Conservation (phyloP, 2,329 filamentous ascomycete genomes). For the Xylariaceae sp. region DNA sequence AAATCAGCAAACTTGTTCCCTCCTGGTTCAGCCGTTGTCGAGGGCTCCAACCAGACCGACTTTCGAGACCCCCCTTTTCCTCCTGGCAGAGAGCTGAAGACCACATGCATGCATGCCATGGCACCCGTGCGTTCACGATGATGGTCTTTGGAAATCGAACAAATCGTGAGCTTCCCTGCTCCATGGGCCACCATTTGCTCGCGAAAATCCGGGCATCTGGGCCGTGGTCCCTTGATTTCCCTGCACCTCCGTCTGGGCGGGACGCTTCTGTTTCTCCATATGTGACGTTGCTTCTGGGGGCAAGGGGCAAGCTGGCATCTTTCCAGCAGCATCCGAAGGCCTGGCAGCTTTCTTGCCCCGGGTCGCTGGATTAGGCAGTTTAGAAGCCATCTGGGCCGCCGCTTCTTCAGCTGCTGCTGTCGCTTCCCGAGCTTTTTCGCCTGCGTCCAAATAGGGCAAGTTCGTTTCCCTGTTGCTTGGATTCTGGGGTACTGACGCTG, state of each 20-base stretch:
- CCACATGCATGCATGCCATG: no score
- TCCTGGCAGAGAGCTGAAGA: no score
- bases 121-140: no score
- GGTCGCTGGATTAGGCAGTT: slow-evolving; percentile 40
- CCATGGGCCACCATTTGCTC: slow-evolving; percentile 56
- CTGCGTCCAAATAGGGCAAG: no score
- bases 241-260: slow-evolving; percentile 3
- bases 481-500: no score
- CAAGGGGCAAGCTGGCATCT: slow-evolving; percentile 32
- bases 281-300: slow-evolving; percentile 10
- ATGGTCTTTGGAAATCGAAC: slow-evolving; percentile 52
- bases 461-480: no score
- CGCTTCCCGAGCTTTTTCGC: no score
- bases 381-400: slow-evolving; percentile 6
- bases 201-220: slow-evolving; percentile 36
- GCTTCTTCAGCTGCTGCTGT: no score
- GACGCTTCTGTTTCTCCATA: slow-evolving; percentile 3
- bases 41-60: no score
- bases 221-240: slow-evolving; percentile 6
- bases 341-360: slow-evolving; percentile 46
- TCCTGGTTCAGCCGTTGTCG: no score
- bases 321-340: slow-evolving; percentile 43
- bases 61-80: no score
- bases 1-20: no score
- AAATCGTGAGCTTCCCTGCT: slow-evolving; percentile 61